Evolutionary conservation across 805 yeast genomes (phyloP).

Genomic region (Lipomyces orientalis): DNA sequence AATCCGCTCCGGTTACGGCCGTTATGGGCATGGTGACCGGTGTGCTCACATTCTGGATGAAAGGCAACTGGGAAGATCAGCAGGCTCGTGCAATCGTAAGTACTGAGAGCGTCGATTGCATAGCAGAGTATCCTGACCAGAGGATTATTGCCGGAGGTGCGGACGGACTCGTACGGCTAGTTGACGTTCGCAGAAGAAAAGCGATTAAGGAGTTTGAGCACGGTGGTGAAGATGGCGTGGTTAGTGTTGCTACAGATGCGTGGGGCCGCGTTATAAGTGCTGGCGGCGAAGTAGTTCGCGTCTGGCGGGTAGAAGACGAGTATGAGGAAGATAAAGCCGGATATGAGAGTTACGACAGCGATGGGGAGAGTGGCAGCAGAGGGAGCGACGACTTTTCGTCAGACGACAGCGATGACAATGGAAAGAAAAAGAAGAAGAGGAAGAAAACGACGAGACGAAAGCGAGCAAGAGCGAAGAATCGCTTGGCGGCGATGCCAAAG

Average conservation of each 20-base stretch:
- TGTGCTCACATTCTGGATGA: slow-evolving; percentile 85
- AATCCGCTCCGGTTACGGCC: slow-evolving; percentile 47
- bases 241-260: slow-evolving; percentile 75
- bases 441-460: slow-evolving; percentile 17
- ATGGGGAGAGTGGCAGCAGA: slow-evolving; percentile 46
- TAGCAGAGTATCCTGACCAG: slow-evolving; percentile 53
- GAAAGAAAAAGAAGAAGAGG: slow-evolving; percentile 44
- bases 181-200: slow-evolving; percentile 68
- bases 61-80: slow-evolving; percentile 66
- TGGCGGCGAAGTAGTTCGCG: slow-evolving; percentile 79
- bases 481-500: slow-evolving; percentile 43
- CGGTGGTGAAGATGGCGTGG: slow-evolving; percentile 73
- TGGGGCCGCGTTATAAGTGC: slow-evolving; percentile 80
- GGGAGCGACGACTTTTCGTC: slow-evolving; percentile 39
- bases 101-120: slow-evolving; percentile 74
- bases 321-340: slow-evolving; percentile 42
- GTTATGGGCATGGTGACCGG: slow-evolving; percentile 94
- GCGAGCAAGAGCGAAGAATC: slow-evolving; percentile 39
- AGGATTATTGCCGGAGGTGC: slow-evolving; percentile 61
- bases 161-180: slow-evolving; percentile 71
- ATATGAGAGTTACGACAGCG: slow-evolving; percentile 47
- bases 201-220: slow-evolving; percentile 71
- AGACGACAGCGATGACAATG: slow-evolving; percentile 60
- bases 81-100: slow-evolving; percentile 72
- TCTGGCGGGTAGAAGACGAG: slow-evolving; percentile 60